These are phyloP conservation scores for Eutrema heterophyllum DNA, from an alignment of 345 rosid genomes.

Conservation along the genomic window DNA sequence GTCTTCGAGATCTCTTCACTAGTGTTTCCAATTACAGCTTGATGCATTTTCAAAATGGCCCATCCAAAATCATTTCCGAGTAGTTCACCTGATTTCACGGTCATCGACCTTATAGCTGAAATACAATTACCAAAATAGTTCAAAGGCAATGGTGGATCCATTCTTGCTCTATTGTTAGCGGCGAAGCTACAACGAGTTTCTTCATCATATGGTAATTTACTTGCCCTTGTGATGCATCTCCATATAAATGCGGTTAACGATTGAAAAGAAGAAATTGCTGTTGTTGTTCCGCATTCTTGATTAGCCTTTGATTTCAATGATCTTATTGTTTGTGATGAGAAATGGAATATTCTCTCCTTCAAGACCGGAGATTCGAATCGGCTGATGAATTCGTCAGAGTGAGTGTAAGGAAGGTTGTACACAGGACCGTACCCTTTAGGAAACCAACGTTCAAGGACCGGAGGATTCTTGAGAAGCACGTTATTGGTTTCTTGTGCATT, in stretches of 20 bases:
- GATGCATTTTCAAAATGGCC: constrained; percentile 58
- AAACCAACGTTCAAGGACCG: constrained; percentile 25
- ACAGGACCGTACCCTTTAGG: constrained; percentile 34
- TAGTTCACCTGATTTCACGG: constrained; percentile 31
- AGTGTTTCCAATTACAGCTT: constrained; percentile 29
- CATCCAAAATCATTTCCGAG: constrained; percentile 47
- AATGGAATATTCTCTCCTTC: constrained; percentile 55
- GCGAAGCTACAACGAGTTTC: constrained; percentile 47
- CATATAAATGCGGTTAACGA: constrained; percentile 49
- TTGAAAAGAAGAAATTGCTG: constrained; percentile 60
- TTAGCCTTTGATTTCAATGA: constrained; percentile 55
- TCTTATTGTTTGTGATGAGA: constrained; percentile 47
- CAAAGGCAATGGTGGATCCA: constrained; percentile 42
- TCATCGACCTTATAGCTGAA: no score
- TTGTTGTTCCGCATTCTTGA: constrained; percentile 38
- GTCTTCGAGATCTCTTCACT: constrained; percentile 21
- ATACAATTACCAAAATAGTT: constrained; percentile 44
- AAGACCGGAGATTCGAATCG: constrained; percentile 35
- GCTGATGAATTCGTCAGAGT: constrained; percentile 31
- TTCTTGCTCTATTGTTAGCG: constrained; percentile 41
- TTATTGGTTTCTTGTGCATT: constrained; percentile 25
- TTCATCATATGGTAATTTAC: constrained; percentile 32
- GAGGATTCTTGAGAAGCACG: constrained; percentile 42
- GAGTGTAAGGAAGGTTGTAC: constrained; percentile 40
- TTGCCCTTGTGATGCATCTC: constrained; percentile 52